Evolutionary conservation across 192 early-diverging fungal species (phyloP), one percentile per base, ranked within the genome.

Genomic region (Mortierella alpina): DNA sequence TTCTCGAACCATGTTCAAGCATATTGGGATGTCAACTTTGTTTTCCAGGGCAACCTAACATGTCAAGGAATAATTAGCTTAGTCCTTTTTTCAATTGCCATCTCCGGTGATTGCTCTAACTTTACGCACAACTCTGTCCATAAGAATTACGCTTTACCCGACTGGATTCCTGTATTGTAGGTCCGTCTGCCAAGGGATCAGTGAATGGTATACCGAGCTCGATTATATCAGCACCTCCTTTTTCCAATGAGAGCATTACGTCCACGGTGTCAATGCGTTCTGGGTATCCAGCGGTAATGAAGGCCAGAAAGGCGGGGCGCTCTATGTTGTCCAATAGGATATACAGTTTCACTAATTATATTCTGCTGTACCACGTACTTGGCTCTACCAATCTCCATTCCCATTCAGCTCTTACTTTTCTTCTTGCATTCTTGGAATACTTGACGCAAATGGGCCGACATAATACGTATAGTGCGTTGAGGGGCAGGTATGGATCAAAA

Each of bases 171-270:
- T 99, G 97, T 87, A 99, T 98, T 12, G 95, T 96, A 22, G 96
- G 96, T 4, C 98, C 98, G 72, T 99, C 98, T 14, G 96, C 98
- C 39, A 98, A 88, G 45, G 98, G 97, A 76, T 99, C 98, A 40
- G 97, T 96, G 81, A 99, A 99, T 15, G 98, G 98, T 17, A 99
- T 91, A 45, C 98, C 98, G 23, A 99, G 87, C 85, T 99, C 98
- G 73, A 99, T 95, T n/a, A 96, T 90, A 73, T 98, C 97, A 17
- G 93, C 94, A 46, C 98, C 98, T 67, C 97, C 96, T 70, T 86
- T 87, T 73, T 99, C 91, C 7, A 98, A 85, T 22, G 90, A 91
- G n/a, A 99, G 88, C 63, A 99, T 84, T 11, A 94, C 85, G 62
- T 95, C 94, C 54, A 95, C 92, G 0, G 96, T 95, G 62, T 92